phyloP scores from a whole-genome alignment of 768 basidiomycete genomes.

The Phanerochaete carnosa region DNA sequence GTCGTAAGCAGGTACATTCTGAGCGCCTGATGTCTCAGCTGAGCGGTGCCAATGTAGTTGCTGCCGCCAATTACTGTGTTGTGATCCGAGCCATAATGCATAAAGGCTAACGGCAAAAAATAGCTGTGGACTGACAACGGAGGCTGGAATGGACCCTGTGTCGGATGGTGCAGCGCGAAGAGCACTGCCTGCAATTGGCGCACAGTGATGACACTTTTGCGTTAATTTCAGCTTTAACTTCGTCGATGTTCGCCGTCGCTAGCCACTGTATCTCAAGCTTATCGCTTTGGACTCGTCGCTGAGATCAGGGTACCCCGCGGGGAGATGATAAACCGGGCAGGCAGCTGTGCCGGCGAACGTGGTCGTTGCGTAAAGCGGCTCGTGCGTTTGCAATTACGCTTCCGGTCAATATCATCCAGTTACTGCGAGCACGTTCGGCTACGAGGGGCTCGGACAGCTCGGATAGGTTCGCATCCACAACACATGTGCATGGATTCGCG shows the following conservation, averaged over 20 bases:
- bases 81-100: neutral
- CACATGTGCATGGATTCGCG: neutral
- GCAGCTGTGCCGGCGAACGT: conserved; percentile 2
- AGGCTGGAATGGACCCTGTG: neutral
- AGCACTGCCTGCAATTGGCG: too few species aligned
- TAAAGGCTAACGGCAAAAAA: neutral
- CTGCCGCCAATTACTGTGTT: neutral
- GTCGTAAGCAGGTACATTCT: neutral
- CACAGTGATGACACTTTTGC: too few species aligned
- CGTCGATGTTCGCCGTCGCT: neutral
- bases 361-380: neutral
- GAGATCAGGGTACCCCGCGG: neutral
- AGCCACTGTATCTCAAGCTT: neutral
- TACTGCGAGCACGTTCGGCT: conserved; percentile 10
- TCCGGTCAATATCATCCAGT: neutral
- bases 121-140: neutral
- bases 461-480: neutral
- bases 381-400: conserved; percentile 2
- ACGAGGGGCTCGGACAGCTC: neutral
- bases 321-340: neutral
- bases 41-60: neutral
- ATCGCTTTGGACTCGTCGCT: neutral
- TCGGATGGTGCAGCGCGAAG: neutral
- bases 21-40: neutral
- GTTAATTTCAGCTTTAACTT: too few species aligned